Percentiles rank a stretch among this genome's conserved stretches.
Conservation (phyloP, 371 early-diverging fungal genomes). For the Mucor racemosus region DNA sequence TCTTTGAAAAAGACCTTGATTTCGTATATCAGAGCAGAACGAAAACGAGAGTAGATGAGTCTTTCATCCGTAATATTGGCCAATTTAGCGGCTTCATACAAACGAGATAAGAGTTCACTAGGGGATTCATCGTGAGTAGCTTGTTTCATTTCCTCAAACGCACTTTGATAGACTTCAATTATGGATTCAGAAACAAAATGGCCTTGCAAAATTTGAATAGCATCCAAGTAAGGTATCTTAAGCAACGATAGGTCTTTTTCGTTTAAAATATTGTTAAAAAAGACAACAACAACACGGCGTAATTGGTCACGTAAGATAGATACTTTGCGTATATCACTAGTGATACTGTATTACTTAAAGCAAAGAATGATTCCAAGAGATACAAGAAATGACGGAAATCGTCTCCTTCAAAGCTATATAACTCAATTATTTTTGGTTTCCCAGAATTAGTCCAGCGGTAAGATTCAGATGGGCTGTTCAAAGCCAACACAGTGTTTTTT, state of each 20-base stretch:
- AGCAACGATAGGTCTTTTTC: too few relatives aligned
- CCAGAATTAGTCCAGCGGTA: too few relatives aligned
- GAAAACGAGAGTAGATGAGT: conserved; percentile 5
- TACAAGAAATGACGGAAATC: neutral
- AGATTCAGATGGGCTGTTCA: too few relatives aligned
- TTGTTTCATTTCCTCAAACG: neutral
- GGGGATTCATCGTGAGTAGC: neutral
- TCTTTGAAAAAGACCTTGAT: conserved; percentile 1
- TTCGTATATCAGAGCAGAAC: neutral
- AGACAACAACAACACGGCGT: neutral
- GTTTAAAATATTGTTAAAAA: neutral
- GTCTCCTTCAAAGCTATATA: too few relatives aligned
- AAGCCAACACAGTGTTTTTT: too few relatives aligned
- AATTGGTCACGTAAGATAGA: conserved; percentile 2
- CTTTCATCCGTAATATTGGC: conserved; percentile 8
- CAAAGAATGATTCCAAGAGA: neutral
- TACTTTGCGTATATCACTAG: neutral
- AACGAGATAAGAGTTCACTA: neutral
- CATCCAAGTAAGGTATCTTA: neutral
- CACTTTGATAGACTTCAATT: conserved; percentile 5
- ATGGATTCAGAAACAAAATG: conserved; percentile 10
- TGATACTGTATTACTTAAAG: neutral
- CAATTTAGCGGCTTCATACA: conserved; percentile 13
- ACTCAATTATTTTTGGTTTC: too few relatives aligned
- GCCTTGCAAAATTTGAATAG: neutral